A percentile compares a stretch with the other conserved stretches of the same genome.
phyloP scores from a whole-genome alignment of 192 early-diverging fungal genomes.

The Coemansia sp. region DNA sequence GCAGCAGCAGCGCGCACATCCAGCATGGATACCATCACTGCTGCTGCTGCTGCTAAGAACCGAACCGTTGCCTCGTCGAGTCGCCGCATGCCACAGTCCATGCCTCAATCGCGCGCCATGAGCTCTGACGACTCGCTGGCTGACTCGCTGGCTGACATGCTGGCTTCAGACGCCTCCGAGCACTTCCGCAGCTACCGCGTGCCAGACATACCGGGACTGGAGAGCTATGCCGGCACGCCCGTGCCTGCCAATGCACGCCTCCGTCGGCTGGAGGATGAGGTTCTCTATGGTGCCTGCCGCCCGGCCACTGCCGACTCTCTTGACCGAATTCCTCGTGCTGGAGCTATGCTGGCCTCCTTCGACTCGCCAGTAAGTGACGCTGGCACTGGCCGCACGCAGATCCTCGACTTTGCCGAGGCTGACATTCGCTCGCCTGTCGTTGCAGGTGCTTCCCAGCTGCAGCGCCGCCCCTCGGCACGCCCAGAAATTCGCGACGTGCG shows the following conservation, averaged over 20 bases:
- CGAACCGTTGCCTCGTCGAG: background rate
- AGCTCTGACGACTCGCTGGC: slow-evolving; percentile 43
- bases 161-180: slow-evolving; percentile 28
- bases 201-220: slow-evolving; percentile 26
- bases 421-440: slow-evolving; percentile 6
- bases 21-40: slow-evolving; percentile 38
- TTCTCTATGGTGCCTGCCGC: slow-evolving; percentile 27
- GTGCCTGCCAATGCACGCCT: slow-evolving; percentile 26
- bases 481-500: slow-evolving; percentile 48
- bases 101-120: slow-evolving; percentile 40
- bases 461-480: slow-evolving; percentile 38
- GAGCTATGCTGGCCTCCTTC: slow-evolving; percentile 13
- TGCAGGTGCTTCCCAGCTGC: background rate
- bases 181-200: slow-evolving; percentile 9
- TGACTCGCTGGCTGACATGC: slow-evolving; percentile 38
- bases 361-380: slow-evolving; percentile 50
- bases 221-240: slow-evolving; percentile 18
- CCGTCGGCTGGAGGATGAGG: slow-evolving; percentile 32
- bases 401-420: slow-evolving; percentile 45
- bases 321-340: background rate
- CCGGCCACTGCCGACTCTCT: background rate
- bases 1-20: slow-evolving; percentile 23
- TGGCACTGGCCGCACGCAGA: slow-evolving; percentile 48
- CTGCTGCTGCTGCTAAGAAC: slow-evolving; percentile 26
- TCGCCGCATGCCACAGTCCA: slow-evolving; percentile 13